Evolutionary conservation across 257 asterid species (phyloP), one percentile per base, ranked within the genome.

Genomic region (Petunia axillaris): DNA sequence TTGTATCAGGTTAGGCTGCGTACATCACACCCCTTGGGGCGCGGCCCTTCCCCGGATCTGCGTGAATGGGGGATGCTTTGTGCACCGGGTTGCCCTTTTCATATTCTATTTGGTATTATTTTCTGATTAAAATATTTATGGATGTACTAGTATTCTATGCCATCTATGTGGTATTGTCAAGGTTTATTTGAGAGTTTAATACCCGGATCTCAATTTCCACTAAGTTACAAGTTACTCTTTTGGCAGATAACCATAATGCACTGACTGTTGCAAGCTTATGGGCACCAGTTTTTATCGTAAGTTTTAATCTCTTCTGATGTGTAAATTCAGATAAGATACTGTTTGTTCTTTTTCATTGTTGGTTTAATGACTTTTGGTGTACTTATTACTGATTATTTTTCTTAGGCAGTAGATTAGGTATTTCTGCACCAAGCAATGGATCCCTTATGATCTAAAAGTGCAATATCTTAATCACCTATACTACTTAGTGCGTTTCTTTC

Each of bases 181-280:
- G 77, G 46, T 71, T 71, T 71, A 11, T 50, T 25, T 35, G 44
- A 35, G 59, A 48, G 77, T 71, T 46, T 71, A 11, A 35, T 67
- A 0, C 50, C 11, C 11, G 46, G 44, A 50, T 71, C 35, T 71
- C 60, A 48, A 37, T 50, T 71, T 71, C 62, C 77, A 71, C 35
- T 71, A 71, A 71, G 52, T 71, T 25, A 57, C 10, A 48, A 48
- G 44, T 35, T 71, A 71, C 77, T 71, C 46, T 71, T 71, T 64
- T 75, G 91, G 91, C 85, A 96, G 99, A 94, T 86, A 96, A 96
- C 85, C 92, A 93, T 85, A 96, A 94, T 86, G 96, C 96, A 74
- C 77, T 92, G 64, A 87, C 99, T 4, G 85, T 96, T 37, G 87
- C 88, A 82, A 89, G 97, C 92, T 88, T 96, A 81, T 96, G 99